Base-by-base conservation (phyloP, 495 filamentous ascomycete species). In the Xylaria grammica region DNA sequence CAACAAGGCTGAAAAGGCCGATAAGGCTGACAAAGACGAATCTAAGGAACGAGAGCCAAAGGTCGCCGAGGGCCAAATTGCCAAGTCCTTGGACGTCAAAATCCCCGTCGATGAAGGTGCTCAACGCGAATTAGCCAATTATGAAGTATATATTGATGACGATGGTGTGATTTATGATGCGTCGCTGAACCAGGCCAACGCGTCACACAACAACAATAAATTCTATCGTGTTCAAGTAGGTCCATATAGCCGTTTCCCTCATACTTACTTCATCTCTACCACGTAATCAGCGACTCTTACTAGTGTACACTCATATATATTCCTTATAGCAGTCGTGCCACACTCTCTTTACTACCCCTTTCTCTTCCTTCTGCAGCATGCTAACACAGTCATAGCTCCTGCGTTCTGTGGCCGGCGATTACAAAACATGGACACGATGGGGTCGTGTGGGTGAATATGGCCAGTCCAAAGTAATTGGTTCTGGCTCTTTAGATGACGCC, bases 361-460 rank as follows among this genome's bases (percentile, higher is more conserved):
- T 29, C 40, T 20, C 52, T 38, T 19, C 5, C 19, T 26, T 34
- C 50, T 34, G n/a, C 49, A 57, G 5, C 62, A 46, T 32, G 46
- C 36, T 62, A 62, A 72, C 17, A 0, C 44, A 51, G 17, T 68
- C 59, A 52, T 54, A 84, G 79, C 55, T 84, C 13, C 56, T 84
- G 29, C 67, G 68, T 1, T 69, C 68, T 53, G 24, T 62, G 5
- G 58, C 26, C 0, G 67, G 58, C 0, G 32, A 63, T 10, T 90
- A 80, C 75, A 65, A 77, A 22, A 82, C 84, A 6, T 91, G 88
- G 87, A 91, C 86, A 1, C 84, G 89, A 15, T 94, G 89, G 90
- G 92, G 92, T 11, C 84, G 92, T 17, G 91, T 94, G 8, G 92
- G 92, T 0, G 90, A 93, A 61, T 67, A 57, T 34, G 92, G 92